Evolutionary conservation across 192 early-diverging fungal genomes (phyloP), one percentile per base, ranked within the genome.

Genomic region (Phlyctochytrium arcticum): DNA sequence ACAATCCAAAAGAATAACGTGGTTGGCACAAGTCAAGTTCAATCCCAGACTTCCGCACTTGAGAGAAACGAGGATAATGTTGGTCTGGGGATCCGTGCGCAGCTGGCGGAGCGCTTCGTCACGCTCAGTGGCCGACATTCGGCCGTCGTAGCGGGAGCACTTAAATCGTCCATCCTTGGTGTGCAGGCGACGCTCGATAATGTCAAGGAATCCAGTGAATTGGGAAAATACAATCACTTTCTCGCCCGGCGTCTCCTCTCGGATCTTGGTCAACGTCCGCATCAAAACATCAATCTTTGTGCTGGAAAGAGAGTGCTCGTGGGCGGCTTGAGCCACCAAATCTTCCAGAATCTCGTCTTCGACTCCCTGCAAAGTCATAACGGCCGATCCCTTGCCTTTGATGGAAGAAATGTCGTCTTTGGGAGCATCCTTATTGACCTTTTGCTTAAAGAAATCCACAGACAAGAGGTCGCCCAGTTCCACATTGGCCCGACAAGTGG

Each of bases 31-130:
- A 4, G 71, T 80, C 8, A 90, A 59, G 59, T 94, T 94, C 21
- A 91, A 70, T 6, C 89, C 92, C 53, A 89, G 65, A 1, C 81
- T 81, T 5, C 87, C 74, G 37, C 86, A 88, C 55, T 86, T 87
- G 26, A 85, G 75, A 50, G 85, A 86, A 31, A 89, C 74, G 8
- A 92, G 70, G 58, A 92, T 67, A 0, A 90, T 37, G 17, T 51
- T 71, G 29, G 48, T 42, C 8, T 72, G 48, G 4, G 62, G 39
- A 9, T 67, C 48, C 5, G 19, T 30, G 9, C 59, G 42, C 39
- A 75, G 39, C 9, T 15, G 10, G 5, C 56, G 44, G 1, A 75
- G 19, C 6, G 48, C 54, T 12, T 51, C 42, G 27, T 69, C 57
- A 8, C 68, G 62, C 26, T 70, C 44, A 33, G 26, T 8, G 35